Conservation (phyloP, 306 rosid species). For the Cyamopsis tetragonoloba region DNA sequence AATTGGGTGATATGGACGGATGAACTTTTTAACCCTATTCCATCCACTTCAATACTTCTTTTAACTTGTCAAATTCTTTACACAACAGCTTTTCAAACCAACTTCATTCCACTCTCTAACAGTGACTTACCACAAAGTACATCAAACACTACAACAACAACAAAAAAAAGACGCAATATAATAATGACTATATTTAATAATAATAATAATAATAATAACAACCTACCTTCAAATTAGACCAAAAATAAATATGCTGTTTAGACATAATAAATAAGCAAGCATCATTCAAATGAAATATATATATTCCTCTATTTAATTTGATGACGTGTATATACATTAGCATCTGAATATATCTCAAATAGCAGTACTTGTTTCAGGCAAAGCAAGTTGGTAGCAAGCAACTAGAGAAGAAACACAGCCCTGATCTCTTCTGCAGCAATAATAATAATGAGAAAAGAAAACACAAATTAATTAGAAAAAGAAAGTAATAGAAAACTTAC, state of each 20-base stretch:
- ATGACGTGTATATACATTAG: constrained; percentile 32
- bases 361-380: constrained; percentile 54
- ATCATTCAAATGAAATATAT: constrained; percentile 13
- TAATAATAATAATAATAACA: too few relatives aligned
- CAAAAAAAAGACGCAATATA: background rate
- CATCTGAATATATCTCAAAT: too few relatives aligned
- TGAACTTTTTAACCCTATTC: background rate
- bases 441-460: constrained; percentile 11
- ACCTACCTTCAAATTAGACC: background rate
- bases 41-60: too few relatives aligned
- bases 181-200: background rate
- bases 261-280: background rate
- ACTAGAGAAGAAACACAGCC: constrained; percentile 64
- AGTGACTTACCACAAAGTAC: background rate
- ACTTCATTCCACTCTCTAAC: background rate
- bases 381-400: constrained; percentile 84
- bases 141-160: background rate
- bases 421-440: constrained; percentile 72
- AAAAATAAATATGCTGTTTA: background rate
- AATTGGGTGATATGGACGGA: background rate
- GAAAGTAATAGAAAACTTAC: background rate
- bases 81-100: constrained; percentile 19
- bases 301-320: background rate
- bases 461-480: background rate
- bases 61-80: background rate